Percentiles rank a stretch among this genome's conserved stretches.
These are phyloP conservation scores for Nicotiana benthamiana DNA, from an alignment of 257 asterid genomes.

Conservation along the genomic window DNA sequence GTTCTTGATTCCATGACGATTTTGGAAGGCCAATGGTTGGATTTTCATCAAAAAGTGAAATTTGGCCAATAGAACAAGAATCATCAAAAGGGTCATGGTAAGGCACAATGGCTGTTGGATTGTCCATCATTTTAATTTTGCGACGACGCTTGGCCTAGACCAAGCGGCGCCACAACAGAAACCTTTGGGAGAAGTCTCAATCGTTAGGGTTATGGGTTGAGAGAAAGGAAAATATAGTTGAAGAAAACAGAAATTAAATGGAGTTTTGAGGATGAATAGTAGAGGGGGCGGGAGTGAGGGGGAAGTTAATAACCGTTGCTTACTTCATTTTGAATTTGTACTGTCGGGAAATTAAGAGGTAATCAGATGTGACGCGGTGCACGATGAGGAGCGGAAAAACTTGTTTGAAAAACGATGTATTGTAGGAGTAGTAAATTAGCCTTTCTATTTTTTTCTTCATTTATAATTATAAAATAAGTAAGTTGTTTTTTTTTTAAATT, in stretches of 20 bases:
- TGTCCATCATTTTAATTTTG: slow-evolving; percentile 19
- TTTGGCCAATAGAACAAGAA: slow-evolving; percentile 1
- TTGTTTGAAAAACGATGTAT: background rate
- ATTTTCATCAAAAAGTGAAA: slow-evolving; percentile 17
- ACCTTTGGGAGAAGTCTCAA: background rate
- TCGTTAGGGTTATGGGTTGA: too few relatives aligned
- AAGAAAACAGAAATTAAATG: background rate
- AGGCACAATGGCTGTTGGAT: slow-evolving; percentile 9
- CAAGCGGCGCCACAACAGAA: slow-evolving; percentile 22
- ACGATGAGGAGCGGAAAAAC: background rate
- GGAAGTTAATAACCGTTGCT: slow-evolving; percentile 37
- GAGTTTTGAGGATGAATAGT: background rate
- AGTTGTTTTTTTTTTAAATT: too few relatives aligned
- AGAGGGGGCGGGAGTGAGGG: slow-evolving; percentile 19
- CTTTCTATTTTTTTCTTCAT: background rate
- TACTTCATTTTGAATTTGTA: background rate
- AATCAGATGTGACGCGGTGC: background rate
- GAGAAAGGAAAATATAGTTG: background rate
- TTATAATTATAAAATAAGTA: too few relatives aligned
- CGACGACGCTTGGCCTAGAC: slow-evolving; percentile 1
- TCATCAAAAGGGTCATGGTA: slow-evolving; percentile 16
- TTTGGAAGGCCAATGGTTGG: slow-evolving; percentile 1
- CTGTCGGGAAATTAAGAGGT: background rate
- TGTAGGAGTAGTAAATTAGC: too few relatives aligned
- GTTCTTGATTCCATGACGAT: background rate